Base-by-base conservation (phyloP, 805 yeast genomes). In the Nakazawaea populi region DNA sequence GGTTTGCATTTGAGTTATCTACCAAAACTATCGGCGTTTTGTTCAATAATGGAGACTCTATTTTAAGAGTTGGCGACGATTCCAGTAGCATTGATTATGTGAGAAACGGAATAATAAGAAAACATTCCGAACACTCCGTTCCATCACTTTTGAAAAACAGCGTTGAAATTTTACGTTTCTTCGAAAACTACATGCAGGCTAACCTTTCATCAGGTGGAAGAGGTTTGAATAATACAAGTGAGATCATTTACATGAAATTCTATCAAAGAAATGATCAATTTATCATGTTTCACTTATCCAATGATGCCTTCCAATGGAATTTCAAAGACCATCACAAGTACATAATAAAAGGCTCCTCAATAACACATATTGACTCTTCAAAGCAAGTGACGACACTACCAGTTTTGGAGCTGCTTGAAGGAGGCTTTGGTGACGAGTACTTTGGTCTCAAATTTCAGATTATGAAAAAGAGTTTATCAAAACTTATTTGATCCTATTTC, bases 231-330 rank as follows among this genome's bases (percentile, higher is more conserved):
- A 41, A 9, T 3, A 18, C 50, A 4, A 35, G 24, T 12, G 50
- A 51, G 8, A 35, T 51, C 12, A 46, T 51, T 11, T 46, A 51
- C 18, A 51, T 51, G 53, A 51, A 46, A 30, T 51, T 51, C 12
- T 51, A 46, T 40, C 47, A 46, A 38, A 82, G 98, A 66, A 82
- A 84, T 49, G 78, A 82, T 44, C 84, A 82, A 55, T 89, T 80
- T 64, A 89, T 91, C 51, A 87, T 91, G 95, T 94, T 94, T 71
- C 92, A 89, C 66, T 71, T 94, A 72, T 88, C 96, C 62, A 89
- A 90, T 63, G 97, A 96, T 24, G 84, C 89, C 41, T 82, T 87
- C 67, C 99, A 94, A 67, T 91, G 91, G 72, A 94, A 94, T 69
- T 94, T 94, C 70, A 86, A 86, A 65, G 98, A 94, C 69, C 99